Evolutionary conservation across 192 early-diverging fungal species (phyloP), one percentile per base, ranked within the genome.

Genomic region (Umbelopsis sp.): DNA sequence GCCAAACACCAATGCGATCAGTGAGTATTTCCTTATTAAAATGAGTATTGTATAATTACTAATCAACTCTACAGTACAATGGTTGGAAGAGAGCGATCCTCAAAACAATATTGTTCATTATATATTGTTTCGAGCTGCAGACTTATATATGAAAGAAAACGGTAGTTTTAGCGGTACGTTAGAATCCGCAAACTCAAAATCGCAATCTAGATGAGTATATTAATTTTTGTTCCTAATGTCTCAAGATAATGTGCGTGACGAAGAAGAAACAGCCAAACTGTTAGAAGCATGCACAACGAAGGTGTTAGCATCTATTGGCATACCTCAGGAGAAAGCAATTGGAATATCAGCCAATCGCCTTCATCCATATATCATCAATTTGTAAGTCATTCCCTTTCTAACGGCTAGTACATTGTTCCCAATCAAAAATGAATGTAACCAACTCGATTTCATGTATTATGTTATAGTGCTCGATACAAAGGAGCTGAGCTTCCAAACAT

Each of bases 401-500:
- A 17, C 16, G 20, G 47, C 16, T n/a, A 49, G 5, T 49, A 49
- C n/a, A n/a, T n/a, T n/a, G n/a, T n/a, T n/a, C 17, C 20, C 8
- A 49, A 49, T 1, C 1, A 7, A 49, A 21, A 7, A 62, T 16
- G 17, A 26, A 3, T 11, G 2, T 22, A 6, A 47, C 29, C 34
- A 45, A 34, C 20, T 29, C 50, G 32, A 34, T n/a, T 17, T 20
- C 0, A 34, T 62, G 5, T 9, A 16, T 50, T 26, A 45, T 6
- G 32, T 69, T 21, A n/a, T 66, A 87, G 83, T 45, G 81, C 82
- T 50, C 86, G 90, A 51, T 90, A 91, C 25, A 95, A 93, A 10
- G 85, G 82, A 31, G 77, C 85, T 32, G 90, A 97, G 70, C 85
- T 96, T 14, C 93, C 93, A 74, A 93, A 91, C 75, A 88, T 95